Evolutionary conservation across 257 asterid genomes (phyloP), one percentile per base, ranked within the genome.

Genomic region (Gentiana dahurica): DNA sequence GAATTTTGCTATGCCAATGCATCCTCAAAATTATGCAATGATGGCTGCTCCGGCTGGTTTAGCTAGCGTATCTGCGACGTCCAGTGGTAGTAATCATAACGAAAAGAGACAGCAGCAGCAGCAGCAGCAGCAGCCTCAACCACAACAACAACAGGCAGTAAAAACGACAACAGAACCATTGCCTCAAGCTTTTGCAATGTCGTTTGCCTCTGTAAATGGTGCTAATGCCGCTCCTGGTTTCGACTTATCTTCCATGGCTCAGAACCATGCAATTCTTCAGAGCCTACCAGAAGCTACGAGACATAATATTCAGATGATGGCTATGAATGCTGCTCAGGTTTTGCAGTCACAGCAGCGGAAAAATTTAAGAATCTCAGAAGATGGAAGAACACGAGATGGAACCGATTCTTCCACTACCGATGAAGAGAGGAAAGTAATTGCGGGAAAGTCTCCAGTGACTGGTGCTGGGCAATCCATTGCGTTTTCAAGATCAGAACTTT

Each of bases 171-270:
- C 68, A 1, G 98, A 90, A 8, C 71, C 89, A 0, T 51, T 75
- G 58, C 74, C 81, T 52, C 95, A 78, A 61, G 63, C 89, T 35
- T 88, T 87, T 49, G 93, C 95, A 0, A 78, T 85, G 97, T 85
- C 95, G 9, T 91, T 91, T 71, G 85, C 89, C 54, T 75, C 94
- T 11, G 55, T 81, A 0, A 83, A 76, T 62, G 94, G 94, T n/a
- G 59, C 79, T 6, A 56, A 61, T 53, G 50, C 71, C 34, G 79
- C 76, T 46, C 71, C 77, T 8, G 86, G 87, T 32, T 74, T 83
- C 32, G 94, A 84, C 46, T 46, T 78, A 6, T 36, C 95, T 3
- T 70, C 98, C 52, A 72, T 81, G 83, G 77, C 88, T 7, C 96
- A 85, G 36, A 85, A 77, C 59, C 90, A 86, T 35, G 83, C 95